Base-by-base conservation (phyloP, 2,329 filamentous ascomycete species). In the Colletotrichum simmondsii region DNA sequence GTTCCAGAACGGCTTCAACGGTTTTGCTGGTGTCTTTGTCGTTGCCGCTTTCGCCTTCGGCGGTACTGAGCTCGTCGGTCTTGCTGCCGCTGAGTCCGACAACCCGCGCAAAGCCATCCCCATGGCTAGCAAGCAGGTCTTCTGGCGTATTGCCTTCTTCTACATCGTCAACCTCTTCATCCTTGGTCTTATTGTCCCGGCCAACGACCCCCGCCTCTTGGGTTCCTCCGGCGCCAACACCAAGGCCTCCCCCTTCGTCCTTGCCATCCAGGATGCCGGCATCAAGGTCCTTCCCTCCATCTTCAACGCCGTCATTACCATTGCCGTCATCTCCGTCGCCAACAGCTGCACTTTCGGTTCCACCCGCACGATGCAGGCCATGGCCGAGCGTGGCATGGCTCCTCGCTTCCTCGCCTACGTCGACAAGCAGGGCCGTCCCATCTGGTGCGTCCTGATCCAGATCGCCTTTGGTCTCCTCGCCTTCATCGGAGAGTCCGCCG, bases 391-490 rank as follows among this genome's bases (percentile, higher is more conserved):
- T 6, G 85, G 85, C 62, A 87, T 87, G 85, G 90, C 87, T 0
- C 91, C 90, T 19, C 84, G 81, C 73, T 83, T 90, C 76, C 83
- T 92, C 42, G 84, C 87, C 35, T 91, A 92, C 77, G 88, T 93
- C 75, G 91, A 92, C 79, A 87, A 87, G 74, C 80, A 86, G 42
- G 91, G 91, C 35, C 89, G 91, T 14, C 91, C 91, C 0, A 80
- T 91, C 24, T 87, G 86, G 75, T 88, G 88, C 64, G 86, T 91
- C 56, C 72, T 82, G 56, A 77, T 90, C 62, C 86, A 88, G 75
- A 81, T 90, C n/a, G 79, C 80, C n/a, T 86, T 92, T 58, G 90
- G 90, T 22, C 82, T 91, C 60, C 84, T 92, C 16, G 89, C 88
- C 49, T 92, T 90, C 80, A 82, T 92, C 46, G 71, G 71, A 28